Evolutionary conservation across 805 yeast genomes (phyloP).

Genomic region (Cyberlindnera subsufficiens): DNA sequence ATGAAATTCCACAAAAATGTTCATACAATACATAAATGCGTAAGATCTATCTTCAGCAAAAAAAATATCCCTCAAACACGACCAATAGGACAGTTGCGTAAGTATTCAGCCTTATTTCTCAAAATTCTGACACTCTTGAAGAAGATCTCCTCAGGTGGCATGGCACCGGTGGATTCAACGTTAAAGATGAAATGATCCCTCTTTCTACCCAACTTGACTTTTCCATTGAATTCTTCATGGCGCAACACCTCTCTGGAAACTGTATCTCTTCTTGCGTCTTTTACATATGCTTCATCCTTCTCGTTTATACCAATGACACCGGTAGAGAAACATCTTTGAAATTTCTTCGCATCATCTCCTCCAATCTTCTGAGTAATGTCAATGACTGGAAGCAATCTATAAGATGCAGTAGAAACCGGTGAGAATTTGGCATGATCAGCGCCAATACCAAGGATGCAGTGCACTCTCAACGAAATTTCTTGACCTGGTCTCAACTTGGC

Average conservation of each 20-base stretch:
- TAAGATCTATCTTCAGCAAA: not conserved
- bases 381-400: slow-evolving; percentile 85
- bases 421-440: slow-evolving; percentile 96
- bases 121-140: slow-evolving; percentile 83
- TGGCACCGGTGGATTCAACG: slow-evolving; percentile 93
- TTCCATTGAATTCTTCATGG: slow-evolving; percentile 84
- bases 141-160: slow-evolving; percentile 95
- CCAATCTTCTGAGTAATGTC: slow-evolving; percentile 67
- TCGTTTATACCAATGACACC: slow-evolving; percentile 81
- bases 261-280: slow-evolving; percentile 91
- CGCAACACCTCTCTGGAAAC: slow-evolving; percentile 95
- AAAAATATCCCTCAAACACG: slow-evolving; percentile 23
- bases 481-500: slow-evolving; percentile 97
- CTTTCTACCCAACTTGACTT: slow-evolving; percentile 84
- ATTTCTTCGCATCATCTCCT: slow-evolving; percentile 71
- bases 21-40: slow-evolving; percentile 1
- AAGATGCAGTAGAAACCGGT: slow-evolving; percentile 95
- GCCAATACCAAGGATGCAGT: slow-evolving; percentile 88
- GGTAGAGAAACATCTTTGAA: slow-evolving; percentile 85
- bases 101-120: slow-evolving; percentile 76
- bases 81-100: slow-evolving; percentile 73
- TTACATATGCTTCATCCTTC: slow-evolving; percentile 67
- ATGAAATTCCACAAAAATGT: not conserved
- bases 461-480: slow-evolving; percentile 85
- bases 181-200: slow-evolving; percentile 93